phyloP scores from a whole-genome alignment of 257 asterid species.

The Scutellaria baicalensis region DNA sequence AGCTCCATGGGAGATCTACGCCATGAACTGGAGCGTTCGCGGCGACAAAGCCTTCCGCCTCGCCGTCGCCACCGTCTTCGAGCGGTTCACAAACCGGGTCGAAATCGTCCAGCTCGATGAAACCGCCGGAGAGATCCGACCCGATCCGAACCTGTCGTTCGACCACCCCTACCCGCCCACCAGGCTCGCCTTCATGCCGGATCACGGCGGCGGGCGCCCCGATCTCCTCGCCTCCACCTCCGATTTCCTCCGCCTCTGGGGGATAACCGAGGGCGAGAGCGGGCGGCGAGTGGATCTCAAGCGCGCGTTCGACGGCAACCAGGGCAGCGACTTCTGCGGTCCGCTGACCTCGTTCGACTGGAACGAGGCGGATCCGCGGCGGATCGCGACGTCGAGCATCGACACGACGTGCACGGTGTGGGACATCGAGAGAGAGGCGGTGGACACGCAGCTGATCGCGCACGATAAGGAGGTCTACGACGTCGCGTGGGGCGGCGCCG shows the following conservation, averaged over 20 bases:
- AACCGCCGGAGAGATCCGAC: slow-evolving; percentile 56
- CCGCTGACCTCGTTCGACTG: slow-evolving; percentile 84
- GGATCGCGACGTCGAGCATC: slow-evolving; percentile 74
- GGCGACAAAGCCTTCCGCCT: slow-evolving; percentile 65
- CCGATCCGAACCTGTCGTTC: slow-evolving; percentile 62
- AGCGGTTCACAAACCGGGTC: slow-evolving; percentile 60
- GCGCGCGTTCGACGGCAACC: slow-evolving; percentile 45
- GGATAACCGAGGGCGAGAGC: slow-evolving; percentile 31
- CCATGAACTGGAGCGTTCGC: slow-evolving; percentile 75
- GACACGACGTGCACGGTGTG: slow-evolving; percentile 82
- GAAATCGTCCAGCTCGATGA: slow-evolving; percentile 53
- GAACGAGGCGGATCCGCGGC: slow-evolving; percentile 77
- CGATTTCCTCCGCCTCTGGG: slow-evolving; percentile 79
- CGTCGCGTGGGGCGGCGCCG: slow-evolving; percentile 87
- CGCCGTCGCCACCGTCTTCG: slow-evolving; percentile 62
- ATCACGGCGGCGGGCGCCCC: slow-evolving; percentile 60
- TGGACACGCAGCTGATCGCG: slow-evolving; percentile 79
- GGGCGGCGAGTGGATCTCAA: slow-evolving; percentile 52
- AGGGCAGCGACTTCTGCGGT: slow-evolving; percentile 61
- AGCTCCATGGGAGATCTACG: slow-evolving; percentile 84
- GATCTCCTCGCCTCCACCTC: slow-evolving; percentile 71
- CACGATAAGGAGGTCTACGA: slow-evolving; percentile 94
- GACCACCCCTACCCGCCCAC: slow-evolving; percentile 89
- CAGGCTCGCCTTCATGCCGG: slow-evolving; percentile 64
- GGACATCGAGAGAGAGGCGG: slow-evolving; percentile 76